Conservation (phyloP, 2,329 filamentous ascomycete species). For the Colletotrichum australisinense region DNA sequence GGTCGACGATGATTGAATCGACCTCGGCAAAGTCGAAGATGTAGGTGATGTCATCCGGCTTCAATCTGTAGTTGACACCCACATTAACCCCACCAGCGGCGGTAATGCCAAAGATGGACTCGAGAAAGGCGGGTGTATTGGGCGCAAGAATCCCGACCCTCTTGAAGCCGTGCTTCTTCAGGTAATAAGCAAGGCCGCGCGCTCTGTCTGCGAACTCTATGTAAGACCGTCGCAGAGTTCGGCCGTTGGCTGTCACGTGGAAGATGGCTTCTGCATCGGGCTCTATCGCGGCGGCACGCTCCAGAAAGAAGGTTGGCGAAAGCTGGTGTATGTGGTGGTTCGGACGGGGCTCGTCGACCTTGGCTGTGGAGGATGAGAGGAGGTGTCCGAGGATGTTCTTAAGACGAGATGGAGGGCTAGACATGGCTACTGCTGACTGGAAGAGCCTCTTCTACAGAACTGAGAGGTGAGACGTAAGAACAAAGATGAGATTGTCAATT, state of each 20-base stretch:
- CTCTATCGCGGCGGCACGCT: slow-evolving; percentile 88
- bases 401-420: slow-evolving; percentile 71
- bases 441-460: not conserved
- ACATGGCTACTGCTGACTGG: slow-evolving; percentile 58
- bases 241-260: slow-evolving; percentile 83
- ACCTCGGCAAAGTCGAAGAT: slow-evolving; percentile 91
- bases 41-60: slow-evolving; percentile 87
- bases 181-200: slow-evolving; percentile 86
- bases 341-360: slow-evolving; percentile 49
- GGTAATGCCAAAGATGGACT: slow-evolving; percentile 87
- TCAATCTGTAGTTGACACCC: slow-evolving; percentile 72
- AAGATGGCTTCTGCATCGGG: slow-evolving; percentile 87
- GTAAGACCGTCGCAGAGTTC: slow-evolving; percentile 81
- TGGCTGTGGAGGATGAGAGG: slow-evolving; percentile 44
- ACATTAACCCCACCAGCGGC: slow-evolving; percentile 85
- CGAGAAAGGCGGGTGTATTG: slow-evolving; percentile 95
- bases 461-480: not conserved
- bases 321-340: slow-evolving; percentile 78
- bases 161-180: slow-evolving; percentile 78
- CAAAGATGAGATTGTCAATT: not conserved
- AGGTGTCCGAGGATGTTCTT: slow-evolving; percentile 67
- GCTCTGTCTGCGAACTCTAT: slow-evolving; percentile 86
- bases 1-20: slow-evolving; percentile 87
- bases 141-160: slow-evolving; percentile 88
- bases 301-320: slow-evolving; percentile 88